Evolutionary conservation across 352 stramenopile species (phyloP).

Genomic region (Globisporangium orthogonon): DNA sequence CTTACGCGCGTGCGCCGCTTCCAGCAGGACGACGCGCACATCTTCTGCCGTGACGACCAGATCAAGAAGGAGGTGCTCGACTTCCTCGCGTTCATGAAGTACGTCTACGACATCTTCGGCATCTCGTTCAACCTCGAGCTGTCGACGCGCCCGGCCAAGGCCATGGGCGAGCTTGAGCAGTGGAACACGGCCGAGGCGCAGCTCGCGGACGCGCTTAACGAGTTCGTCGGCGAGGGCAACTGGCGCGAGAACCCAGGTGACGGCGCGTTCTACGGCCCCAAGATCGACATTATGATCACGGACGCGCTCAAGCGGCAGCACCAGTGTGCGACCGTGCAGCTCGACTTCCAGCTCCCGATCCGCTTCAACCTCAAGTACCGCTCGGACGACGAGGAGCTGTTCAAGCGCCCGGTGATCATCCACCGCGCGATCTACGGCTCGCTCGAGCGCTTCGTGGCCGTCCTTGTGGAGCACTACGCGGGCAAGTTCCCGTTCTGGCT

Average conservation of each 20-base stretch:
- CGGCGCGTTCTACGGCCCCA: slow-evolving; percentile 96
- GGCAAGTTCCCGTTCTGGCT: slow-evolving; percentile 97
- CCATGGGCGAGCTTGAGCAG: slow-evolving; percentile 90
- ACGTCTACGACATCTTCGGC: slow-evolving; percentile 93
- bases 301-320: slow-evolving; percentile 95
- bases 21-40: slow-evolving; percentile 98
- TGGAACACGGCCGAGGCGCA: slow-evolving; percentile 91
- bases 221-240: slow-evolving; percentile 84
- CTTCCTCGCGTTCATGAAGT: slow-evolving; percentile 92
- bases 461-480: slow-evolving; percentile 95
- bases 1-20: slow-evolving; percentile 96
- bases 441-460: slow-evolving; percentile 97
- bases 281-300: slow-evolving; percentile 97
- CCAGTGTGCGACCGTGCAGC: slow-evolving; percentile 98
- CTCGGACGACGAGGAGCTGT: slow-evolving; percentile 64
- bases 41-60: slow-evolving; percentile 95
- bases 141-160: slow-evolving; percentile 93
- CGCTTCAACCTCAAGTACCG: slow-evolving; percentile 93
- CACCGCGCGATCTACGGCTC: slow-evolving; percentile 96
- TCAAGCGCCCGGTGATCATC: slow-evolving; percentile 94
- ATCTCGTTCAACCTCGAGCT: slow-evolving; percentile 93
- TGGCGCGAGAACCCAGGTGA: slow-evolving; percentile 95
- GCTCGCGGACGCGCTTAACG: slow-evolving; percentile 70
- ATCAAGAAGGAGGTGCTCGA: slow-evolving; percentile 95
- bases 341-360: slow-evolving; percentile 97